These are phyloP conservation scores for Penicillium antarcticum DNA, from an alignment of 495 filamentous ascomycete genomes.

Conservation along the genomic window DNA sequence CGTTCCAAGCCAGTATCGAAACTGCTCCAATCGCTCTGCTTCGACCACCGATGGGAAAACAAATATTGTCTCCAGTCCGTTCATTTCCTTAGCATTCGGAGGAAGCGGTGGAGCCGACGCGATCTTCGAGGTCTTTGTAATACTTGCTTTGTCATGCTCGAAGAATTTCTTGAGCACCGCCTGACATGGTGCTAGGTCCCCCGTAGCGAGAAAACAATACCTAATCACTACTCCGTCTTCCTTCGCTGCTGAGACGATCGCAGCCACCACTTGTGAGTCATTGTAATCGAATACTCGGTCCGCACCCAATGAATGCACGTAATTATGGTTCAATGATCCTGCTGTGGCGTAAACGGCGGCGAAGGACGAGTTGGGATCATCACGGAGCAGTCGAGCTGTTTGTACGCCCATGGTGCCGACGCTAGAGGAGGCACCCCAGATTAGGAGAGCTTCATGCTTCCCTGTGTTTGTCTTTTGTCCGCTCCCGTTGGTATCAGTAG, in stretches of 20 bases:
- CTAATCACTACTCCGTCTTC: slow-evolving; percentile 37
- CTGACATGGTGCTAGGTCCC: slow-evolving; percentile 29
- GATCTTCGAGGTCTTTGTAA: slow-evolving; percentile 26
- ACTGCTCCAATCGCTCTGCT: slow-evolving; percentile 31
- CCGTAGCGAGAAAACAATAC: slow-evolving; percentile 40
- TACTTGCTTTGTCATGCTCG: slow-evolving; percentile 6
- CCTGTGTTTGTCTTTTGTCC: not conserved
- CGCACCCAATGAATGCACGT: slow-evolving; percentile 45
- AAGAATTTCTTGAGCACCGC: slow-evolving; percentile 37
- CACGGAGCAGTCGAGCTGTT: slow-evolving; percentile 31
- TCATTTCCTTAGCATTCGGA: slow-evolving; percentile 24
- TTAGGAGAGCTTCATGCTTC: slow-evolving; percentile 32
- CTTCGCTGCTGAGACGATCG: slow-evolving; percentile 39
- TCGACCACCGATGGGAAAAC: slow-evolving; percentile 31
- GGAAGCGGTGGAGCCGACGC: slow-evolving; percentile 33
- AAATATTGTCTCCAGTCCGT: slow-evolving; percentile 41
- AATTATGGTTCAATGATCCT: slow-evolving; percentile 40
- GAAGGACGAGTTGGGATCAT: slow-evolving; percentile 27
- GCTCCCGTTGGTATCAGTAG: not conserved
- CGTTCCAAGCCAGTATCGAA: slow-evolving; percentile 39
- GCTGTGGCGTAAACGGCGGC: slow-evolving; percentile 45
- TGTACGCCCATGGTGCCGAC: slow-evolving; percentile 46
- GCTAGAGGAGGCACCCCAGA: slow-evolving; percentile 49
- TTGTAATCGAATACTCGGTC: slow-evolving; percentile 49
- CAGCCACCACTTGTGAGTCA: slow-evolving; percentile 37